Conservation (phyloP, 805 yeast genomes). For the Candida piceae region DNA sequence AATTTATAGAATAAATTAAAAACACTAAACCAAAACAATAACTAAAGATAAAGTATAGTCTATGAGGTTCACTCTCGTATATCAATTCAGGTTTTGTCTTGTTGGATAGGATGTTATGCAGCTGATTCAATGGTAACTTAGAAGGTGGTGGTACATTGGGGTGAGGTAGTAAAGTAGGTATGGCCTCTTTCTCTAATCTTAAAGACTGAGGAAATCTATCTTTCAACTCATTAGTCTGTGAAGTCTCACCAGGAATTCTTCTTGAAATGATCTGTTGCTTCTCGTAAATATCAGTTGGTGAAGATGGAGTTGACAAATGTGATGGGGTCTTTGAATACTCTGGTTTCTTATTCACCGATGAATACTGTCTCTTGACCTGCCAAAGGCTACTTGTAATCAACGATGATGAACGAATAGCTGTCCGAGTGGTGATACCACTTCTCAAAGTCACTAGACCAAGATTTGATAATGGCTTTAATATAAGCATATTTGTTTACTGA, state of each 20-base stretch:
- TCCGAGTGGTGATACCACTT: no score
- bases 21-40: constrained; percentile 65
- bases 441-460: no score
- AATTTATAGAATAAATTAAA: constrained; percentile 59
- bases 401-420: no score
- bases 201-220: constrained; percentile 59
- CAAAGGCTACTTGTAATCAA: no score
- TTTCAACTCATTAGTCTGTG: constrained; percentile 40
- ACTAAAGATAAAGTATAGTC: constrained; percentile 65
- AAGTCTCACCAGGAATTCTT: constrained; percentile 54
- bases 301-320: not conserved
- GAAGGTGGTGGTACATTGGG: constrained; percentile 77
- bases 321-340: not conserved
- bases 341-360: constrained; percentile 4
- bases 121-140: constrained; percentile 52
- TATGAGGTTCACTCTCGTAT: constrained; percentile 81
- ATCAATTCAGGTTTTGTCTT: constrained; percentile 65
- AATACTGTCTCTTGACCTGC: constrained; percentile 3
- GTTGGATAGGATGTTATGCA: constrained; percentile 47
- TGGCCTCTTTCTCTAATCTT: constrained; percentile 57
- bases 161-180: constrained; percentile 65
- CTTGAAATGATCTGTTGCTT: constrained; percentile 28
- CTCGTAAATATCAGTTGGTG: constrained; percentile 21
- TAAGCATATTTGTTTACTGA: no score
- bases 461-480: no score